Evolutionary conservation across 2,329 filamentous ascomycete species (phyloP).

Genomic region (Hypoxylon sp.): DNA sequence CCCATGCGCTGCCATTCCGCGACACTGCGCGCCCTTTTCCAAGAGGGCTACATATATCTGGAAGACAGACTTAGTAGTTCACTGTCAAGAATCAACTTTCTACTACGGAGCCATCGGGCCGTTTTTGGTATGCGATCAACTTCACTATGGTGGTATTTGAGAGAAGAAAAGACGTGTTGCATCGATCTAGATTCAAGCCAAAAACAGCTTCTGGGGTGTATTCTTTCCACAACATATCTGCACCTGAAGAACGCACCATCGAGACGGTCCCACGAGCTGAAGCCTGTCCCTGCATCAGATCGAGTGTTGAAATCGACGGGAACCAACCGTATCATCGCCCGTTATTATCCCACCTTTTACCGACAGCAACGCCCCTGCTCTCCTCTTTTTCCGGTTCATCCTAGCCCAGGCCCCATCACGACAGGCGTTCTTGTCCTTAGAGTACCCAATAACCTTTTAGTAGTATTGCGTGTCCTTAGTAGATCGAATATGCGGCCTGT

Average conservation of each 20-base stretch:
- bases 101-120: constrained; percentile 23
- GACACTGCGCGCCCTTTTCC: constrained; percentile 6
- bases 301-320: constrained; percentile 41
- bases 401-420: constrained; percentile 35
- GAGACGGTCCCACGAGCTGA: constrained; percentile 22
- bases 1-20: neutral
- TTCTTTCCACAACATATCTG: constrained; percentile 20
- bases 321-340: constrained; percentile 45
- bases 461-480: constrained; percentile 36
- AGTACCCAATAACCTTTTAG: constrained; percentile 30
- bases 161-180: constrained; percentile 1
- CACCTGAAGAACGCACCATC: constrained; percentile 24
- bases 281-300: constrained; percentile 42
- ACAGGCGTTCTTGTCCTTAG: constrained; percentile 20
- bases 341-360: constrained; percentile 49
- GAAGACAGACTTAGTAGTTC: constrained; percentile 2
- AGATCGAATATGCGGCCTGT: constrained; percentile 21
- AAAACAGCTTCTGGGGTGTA: constrained; percentile 8
- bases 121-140: constrained; percentile 22
- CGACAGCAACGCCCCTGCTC: constrained; percentile 40
- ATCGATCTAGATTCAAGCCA: constrained; percentile 32
- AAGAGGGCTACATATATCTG: neutral
- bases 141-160: constrained; percentile 25
- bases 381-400: constrained; percentile 43
- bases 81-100: neutral